Percentiles rank a stretch among this genome's conserved stretches.
phyloP scores from a whole-genome alignment of 2,329 filamentous ascomycete species.

The Xenosphaeropsis pyriputrescens region DNA sequence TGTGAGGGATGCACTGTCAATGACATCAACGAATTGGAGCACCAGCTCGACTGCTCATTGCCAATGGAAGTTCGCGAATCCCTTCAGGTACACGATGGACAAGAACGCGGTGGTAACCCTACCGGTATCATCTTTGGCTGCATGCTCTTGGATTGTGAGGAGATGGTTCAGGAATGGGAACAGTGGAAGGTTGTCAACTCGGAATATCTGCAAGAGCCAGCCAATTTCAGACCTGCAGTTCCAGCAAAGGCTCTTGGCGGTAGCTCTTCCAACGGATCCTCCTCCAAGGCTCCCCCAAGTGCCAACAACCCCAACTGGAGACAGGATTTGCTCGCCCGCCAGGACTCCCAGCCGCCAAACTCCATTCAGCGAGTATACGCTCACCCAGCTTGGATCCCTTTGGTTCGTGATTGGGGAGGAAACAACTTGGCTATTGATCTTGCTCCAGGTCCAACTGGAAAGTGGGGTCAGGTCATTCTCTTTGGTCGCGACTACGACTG shows the following conservation, averaged over 20 bases:
- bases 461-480: conserved; percentile 93
- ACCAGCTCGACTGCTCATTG: conserved; percentile 86
- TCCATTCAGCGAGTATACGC: conserved; percentile 87
- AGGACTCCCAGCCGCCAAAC: conserved; percentile 77
- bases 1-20: conserved; percentile 86
- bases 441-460: conserved; percentile 75
- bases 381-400: conserved; percentile 87
- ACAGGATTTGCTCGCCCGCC: conserved; percentile 67
- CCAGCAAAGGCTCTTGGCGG: conserved; percentile 61
- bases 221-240: conserved; percentile 41
- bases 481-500: conserved; percentile 97
- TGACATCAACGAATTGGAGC: conserved; percentile 92
- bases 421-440: conserved; percentile 94
- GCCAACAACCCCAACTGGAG: conserved; percentile 55
- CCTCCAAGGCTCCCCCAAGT: conserved; percentile 45
- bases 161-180: conserved; percentile 94
- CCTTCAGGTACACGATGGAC: conserved; percentile 82
- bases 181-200: conserved; percentile 92
- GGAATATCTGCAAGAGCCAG: conserved; percentile 52
- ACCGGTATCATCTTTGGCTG: conserved; percentile 86
- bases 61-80: conserved; percentile 91
- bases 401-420: conserved; percentile 95
- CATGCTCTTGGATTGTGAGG: conserved; percentile 96
- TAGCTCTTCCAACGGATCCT: conserved; percentile 44
- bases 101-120: conserved; percentile 81